These are phyloP conservation scores for Amylocarpus encephaloides DNA, from an alignment of 2,329 filamentous ascomycete genomes.

Conservation along the genomic window DNA sequence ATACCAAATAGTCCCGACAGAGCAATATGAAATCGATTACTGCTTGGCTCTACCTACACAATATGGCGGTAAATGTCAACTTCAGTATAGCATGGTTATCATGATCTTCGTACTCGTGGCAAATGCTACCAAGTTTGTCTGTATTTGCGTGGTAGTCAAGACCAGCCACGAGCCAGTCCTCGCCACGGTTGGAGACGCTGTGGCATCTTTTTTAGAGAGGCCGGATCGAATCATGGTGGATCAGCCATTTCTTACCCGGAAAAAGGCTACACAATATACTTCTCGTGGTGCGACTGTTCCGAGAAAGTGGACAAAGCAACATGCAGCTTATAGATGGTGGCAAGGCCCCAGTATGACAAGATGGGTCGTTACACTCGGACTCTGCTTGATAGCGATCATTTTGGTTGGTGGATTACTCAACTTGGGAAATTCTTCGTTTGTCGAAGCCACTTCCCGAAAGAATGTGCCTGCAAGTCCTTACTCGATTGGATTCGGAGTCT, in stretches of 20 bases:
- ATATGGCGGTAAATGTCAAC: constrained; percentile 12
- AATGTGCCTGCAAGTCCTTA: constrained; percentile 4
- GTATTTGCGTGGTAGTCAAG: constrained; percentile 11
- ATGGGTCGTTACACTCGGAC: constrained; percentile 14
- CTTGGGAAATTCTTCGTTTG: constrained; percentile 3
- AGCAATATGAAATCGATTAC: constrained; percentile 19
- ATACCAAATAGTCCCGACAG: background rate
- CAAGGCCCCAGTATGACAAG: constrained; percentile 12
- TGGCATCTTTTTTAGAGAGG: constrained; percentile 32
- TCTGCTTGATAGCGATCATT: constrained; percentile 7
- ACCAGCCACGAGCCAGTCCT: constrained; percentile 20
- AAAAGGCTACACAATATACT: constrained; percentile 14
- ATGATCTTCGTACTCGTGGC: constrained; percentile 16
- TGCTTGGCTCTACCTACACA: constrained; percentile 16
- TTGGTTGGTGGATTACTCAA: background rate
- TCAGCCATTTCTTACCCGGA: constrained; percentile 22
- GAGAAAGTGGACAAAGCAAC: constrained; percentile 3
- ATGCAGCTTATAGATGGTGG: constrained; percentile 13
- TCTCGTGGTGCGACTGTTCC: background rate
- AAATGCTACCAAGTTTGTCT: constrained; percentile 14
- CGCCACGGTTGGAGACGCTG: constrained; percentile 33
- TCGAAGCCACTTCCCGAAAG: background rate
- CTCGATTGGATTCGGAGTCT: constrained; percentile 12
- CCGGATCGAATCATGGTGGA: constrained; percentile 29
- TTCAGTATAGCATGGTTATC: constrained; percentile 21